phyloP scores from a whole-genome alignment of 2,329 filamentous ascomycete genomes.

The Chaetomiaceae sp. region DNA sequence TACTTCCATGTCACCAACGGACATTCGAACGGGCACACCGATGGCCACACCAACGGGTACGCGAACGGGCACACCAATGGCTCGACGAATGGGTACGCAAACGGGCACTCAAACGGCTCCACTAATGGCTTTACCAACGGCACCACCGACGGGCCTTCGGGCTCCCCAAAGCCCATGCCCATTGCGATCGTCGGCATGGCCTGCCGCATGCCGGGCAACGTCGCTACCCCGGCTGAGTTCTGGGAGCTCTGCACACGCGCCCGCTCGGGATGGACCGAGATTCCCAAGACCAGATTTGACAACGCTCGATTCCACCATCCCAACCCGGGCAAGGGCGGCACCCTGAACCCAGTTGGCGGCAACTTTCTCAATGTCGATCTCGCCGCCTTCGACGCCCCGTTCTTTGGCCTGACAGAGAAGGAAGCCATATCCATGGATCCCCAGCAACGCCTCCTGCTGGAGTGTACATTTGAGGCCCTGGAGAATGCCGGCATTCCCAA shows the following conservation, averaged over 20 bases:
- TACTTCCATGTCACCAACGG: slow-evolving; percentile 27
- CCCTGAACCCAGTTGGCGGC: slow-evolving; percentile 31
- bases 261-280: slow-evolving; percentile 27
- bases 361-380: slow-evolving; percentile 33
- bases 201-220: slow-evolving; percentile 37
- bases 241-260: slow-evolving; percentile 29
- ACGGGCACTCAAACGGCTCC: slow-evolving; percentile 25
- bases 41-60: slow-evolving; percentile 25
- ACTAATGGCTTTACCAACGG: slow-evolving; percentile 18
- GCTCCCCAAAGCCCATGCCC: slow-evolving; percentile 32
- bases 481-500: slow-evolving; percentile 55
- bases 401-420: slow-evolving; percentile 35
- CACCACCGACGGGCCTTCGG: not conserved
- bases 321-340: slow-evolving; percentile 32
- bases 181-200: slow-evolving; percentile 39
- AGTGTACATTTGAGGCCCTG: slow-evolving; percentile 61
- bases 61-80: too few relatives aligned
- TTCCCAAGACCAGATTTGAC: slow-evolving; percentile 33
- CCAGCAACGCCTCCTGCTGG: slow-evolving; percentile 59
- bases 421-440: slow-evolving; percentile 46
- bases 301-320: slow-evolving; percentile 33
- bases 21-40: slow-evolving; percentile 25
- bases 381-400: slow-evolving; percentile 31
- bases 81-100: slow-evolving; percentile 25
- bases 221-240: slow-evolving; percentile 31